A percentile compares a stretch with the other conserved stretches of the same genome.
phyloP scores from a whole-genome alignment of 306 rosid species.

The Glycyrrhiza uralensis region DNA sequence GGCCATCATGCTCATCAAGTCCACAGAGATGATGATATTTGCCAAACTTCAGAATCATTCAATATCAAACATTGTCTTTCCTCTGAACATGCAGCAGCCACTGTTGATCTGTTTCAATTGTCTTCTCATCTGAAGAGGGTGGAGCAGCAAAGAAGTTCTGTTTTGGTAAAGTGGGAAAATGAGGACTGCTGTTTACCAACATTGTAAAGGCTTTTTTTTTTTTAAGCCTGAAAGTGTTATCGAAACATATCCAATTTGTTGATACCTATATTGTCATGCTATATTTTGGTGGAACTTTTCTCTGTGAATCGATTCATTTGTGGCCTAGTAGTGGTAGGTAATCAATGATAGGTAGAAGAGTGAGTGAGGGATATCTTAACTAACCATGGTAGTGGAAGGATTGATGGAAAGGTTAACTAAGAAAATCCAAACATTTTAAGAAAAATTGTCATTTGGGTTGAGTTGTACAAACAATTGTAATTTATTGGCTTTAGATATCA shows the following conservation, averaged over 20 bases:
- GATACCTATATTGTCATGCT: conserved; percentile 1
- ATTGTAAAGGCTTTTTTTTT: conserved; percentile 16
- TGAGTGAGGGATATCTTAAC: not conserved
- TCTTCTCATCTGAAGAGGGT: conserved; percentile 81
- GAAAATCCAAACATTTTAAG: conserved; percentile 3
- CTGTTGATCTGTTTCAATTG: conserved; percentile 62
- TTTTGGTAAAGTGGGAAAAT: conserved; percentile 50
- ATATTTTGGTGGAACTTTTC: conserved; percentile 3
- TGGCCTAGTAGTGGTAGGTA: not conserved
- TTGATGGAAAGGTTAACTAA: conserved; percentile 14
- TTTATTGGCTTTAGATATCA: not conserved
- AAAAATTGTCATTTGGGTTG: conserved; percentile 2
- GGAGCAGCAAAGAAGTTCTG: conserved; percentile 56
- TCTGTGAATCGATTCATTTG: not conserved
- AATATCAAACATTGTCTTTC: conserved; percentile 30
- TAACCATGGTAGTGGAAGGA: conserved; percentile 11
- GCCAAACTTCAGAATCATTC: conserved; percentile 22
- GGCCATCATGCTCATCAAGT: conserved; percentile 24
- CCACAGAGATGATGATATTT: conserved; percentile 24
- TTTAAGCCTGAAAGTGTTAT: conserved; percentile 35
- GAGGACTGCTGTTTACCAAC: conserved; percentile 49
- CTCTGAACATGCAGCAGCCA: conserved; percentile 42
- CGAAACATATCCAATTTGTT: conserved; percentile 8
- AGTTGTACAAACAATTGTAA: conserved; percentile 13
- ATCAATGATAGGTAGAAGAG: conserved; percentile 21